Base-by-base conservation (phyloP, 169 alveolate genomes). In the Cyclospora cayetanensis region DNA sequence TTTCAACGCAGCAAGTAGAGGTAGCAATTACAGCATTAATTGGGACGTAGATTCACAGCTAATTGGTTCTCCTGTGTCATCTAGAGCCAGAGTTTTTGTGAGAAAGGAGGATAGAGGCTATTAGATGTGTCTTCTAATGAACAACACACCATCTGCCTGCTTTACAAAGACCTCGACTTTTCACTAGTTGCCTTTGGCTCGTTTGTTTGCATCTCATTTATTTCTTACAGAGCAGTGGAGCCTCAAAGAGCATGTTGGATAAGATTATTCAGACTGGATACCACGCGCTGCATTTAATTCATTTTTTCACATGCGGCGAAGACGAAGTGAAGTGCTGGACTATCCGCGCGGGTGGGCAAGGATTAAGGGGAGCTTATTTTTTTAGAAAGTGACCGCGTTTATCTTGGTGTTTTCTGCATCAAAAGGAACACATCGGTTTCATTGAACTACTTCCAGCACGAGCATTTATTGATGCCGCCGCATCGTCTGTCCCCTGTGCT, bases 281-380 rank as follows among this genome's bases (percentile, higher is more conserved):
- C 94, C 94, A 95, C 43, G 98, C 99, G 70, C 92, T 97, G 72
- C 94, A 98, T 91, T 96, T 99, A 65, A 97, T 99, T 53, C 99
- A 99, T 96, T 99, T 97, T 96, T 99, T 99, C 97, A 99, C 99
- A 39, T 99, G 99, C 92, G 99, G 99, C 31, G 99, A 98, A 76
- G 99, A 99, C 96, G 99, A 99, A 93, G 99, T 99, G 60, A 97
- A 98, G 53, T 98, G 99, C 96, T 99, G 99, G 99, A 90, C 96
- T 43, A 86, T 93, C 35, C 90, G 95, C 25, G 52, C 55, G 46
- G 94, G 94, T 46, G 77, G 65, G 66, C 42, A 90, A 39, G 94
- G 93, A 41, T 93, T 95, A 5, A 92, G 90, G 39, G 5, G 25
- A 7, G 15, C 18, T 27, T 66, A 0, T 66, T 12, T 77, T n/a